Evolutionary conservation across 1,284 basidiomycete species (phyloP), one percentile per base, ranked within the genome.

Genomic region (Entoloma clypeatum): DNA sequence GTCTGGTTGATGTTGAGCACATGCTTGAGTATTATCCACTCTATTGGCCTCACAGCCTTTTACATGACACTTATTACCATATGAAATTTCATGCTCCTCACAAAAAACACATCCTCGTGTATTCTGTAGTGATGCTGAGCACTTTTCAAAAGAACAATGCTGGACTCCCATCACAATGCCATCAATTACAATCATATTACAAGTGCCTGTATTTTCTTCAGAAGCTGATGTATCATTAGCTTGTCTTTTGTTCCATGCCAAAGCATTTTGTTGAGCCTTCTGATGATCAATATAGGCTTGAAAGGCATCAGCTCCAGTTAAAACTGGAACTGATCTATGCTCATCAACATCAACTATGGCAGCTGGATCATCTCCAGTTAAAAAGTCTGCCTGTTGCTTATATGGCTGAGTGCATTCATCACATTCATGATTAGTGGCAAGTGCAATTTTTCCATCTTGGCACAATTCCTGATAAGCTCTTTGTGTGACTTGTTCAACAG

Each of bases 331-430:
- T 34, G 21, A 38, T 21, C 14, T 10, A 19, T 47, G 9, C 22
- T 39, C 44, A 46, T 49, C 41, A 25, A 37, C 14, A 11, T 39
- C 45, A 29, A 43, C 41, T 23, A 41, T 17, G 17, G 39, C 46
- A 50, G 39, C 45, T 26, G 42, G 35, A 44, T 39, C 33, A 30
- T 48, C 24, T 19, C 21, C 28, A 37, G 41, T 7, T 30, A 50
- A 28, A 18, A 27, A 13, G 46, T 55, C 56, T 41, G 47, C 31
- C 24, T 28, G 42, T 11, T 25, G 22, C 44, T 50, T 54, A 34
- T 47, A 58, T 40, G 21, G 31, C 22, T 60, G 52, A 22, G 50
- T 53, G 39, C 53, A 60, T 41, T 60, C 54, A 36, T 23, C 27
- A 33, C 56, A 58, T 10, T 41, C 30, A 51, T 60, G 56, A 3